A percentile compares a stretch with the other conserved stretches of the same genome.
Conservation (phyloP, 2,329 filamentous ascomycete species). For the Fusarium sambucinum region DNA sequence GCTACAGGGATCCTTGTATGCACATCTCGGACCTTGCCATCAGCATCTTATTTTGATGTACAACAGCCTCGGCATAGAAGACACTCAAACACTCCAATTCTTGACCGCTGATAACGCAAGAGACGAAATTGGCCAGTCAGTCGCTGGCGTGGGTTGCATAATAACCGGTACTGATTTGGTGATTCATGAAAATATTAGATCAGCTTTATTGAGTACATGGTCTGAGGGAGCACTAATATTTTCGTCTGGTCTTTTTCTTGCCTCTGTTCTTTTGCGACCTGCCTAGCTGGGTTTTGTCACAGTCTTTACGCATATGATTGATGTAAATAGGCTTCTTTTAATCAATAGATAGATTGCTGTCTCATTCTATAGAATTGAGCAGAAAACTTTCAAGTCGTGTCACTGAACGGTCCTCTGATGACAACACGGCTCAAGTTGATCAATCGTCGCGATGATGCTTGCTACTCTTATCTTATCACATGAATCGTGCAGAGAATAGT, state of each 20-base stretch:
- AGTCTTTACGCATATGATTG: not conserved
- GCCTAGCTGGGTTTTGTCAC: not conserved
- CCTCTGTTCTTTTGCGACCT: too few relatives aligned
- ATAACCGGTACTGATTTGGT: too few relatives aligned
- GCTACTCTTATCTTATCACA: not conserved
- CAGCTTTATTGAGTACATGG: too few relatives aligned
- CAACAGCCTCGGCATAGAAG: constrained; percentile 1
- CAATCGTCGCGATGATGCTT: not conserved
- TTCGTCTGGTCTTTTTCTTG: too few relatives aligned
- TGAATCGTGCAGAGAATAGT: constrained; percentile 21
- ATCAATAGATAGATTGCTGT: not conserved
- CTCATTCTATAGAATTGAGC: not conserved
- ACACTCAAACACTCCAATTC: not conserved
- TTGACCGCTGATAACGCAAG: not conserved
- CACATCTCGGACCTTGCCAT: constrained; percentile 12
- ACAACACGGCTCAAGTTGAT: not conserved
- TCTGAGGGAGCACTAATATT: too few relatives aligned
- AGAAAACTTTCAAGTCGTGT: not conserved
- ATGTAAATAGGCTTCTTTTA: not conserved
- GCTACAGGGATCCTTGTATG: constrained; percentile 15
- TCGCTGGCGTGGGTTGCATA: too few relatives aligned
- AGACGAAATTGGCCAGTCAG: not conserved
- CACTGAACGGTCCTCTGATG: not conserved
- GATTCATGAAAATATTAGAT: too few relatives aligned
- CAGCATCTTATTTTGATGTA: constrained; percentile 33